Evolutionary conservation across 331 rosid species (phyloP), one percentile per base, ranked within the genome.

Genomic region (Phaseolus coccineus): DNA sequence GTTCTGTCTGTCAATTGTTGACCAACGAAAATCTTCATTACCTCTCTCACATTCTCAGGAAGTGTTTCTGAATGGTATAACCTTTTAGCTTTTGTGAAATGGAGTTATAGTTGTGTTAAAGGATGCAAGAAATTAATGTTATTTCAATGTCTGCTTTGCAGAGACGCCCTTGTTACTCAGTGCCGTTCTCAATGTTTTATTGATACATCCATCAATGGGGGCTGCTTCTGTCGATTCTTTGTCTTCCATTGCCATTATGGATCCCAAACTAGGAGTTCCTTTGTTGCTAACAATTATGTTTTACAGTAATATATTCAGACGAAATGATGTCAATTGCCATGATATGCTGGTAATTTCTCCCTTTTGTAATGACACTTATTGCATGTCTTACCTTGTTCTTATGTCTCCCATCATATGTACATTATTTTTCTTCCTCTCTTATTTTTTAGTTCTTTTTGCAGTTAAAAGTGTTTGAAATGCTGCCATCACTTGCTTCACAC

Each of bases 401-500:
- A 76, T 40, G 70, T 66, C 66, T 77, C 79, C 77, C 79, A 27
- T 57, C 44, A 53, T 78, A 78, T 84, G 71, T 46, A 13, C 40
- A 79, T 39, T 44, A 35, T 58, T 33, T 61, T 24, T 51, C 73
- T 51, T 42, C 22, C 39, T 30, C 48, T 62, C 73, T 80, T 44
- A 63, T 59, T 74, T 66, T 81, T 74, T 55, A 85, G 73, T 69
- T 85, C 52, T 50, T 87, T 7, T 73, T 90, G 87, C 91, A 95
- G 99, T 88, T 92, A 71, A 91, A 87, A 83, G 62, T 90, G 76
- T 85, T 95, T 77, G 92, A 88, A 83, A 74, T 90, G 88, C 91
- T 95, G 79, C 99, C 98, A 27, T 80, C 91, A 76, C 91, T 93
- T 85, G 98, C 96, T 79, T 90, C 99, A 33, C 97, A 95, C 75